These are phyloP conservation scores for Abrus precatorius DNA, from an alignment of 306 rosid genomes.

Conservation along the genomic window DNA sequence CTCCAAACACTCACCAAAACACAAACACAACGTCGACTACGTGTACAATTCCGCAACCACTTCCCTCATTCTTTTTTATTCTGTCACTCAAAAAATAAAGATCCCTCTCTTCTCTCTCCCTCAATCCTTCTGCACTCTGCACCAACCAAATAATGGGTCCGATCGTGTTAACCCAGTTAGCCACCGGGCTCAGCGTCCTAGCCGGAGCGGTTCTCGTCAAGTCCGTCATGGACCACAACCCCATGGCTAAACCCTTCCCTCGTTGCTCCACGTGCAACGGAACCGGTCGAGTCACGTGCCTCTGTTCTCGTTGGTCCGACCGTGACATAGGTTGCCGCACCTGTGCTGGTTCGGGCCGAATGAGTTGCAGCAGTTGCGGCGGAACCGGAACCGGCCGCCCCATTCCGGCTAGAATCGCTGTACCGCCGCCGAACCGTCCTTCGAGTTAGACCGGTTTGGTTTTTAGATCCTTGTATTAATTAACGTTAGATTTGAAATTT, in stretches of 20 bases:
- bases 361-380: constrained; percentile 75
- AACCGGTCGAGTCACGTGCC: constrained; percentile 73
- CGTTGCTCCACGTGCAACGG: constrained; percentile 77
- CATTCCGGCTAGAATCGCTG: constrained; percentile 61
- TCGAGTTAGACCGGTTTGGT: constrained; percentile 42
- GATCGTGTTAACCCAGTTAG: constrained; percentile 72
- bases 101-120: not conserved
- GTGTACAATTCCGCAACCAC: constrained; percentile 63
- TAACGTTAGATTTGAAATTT: no score
- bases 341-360: constrained; percentile 82
- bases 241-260: constrained; percentile 82
- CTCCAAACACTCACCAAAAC: constrained; percentile 21
- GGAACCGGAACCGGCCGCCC: constrained; percentile 85
- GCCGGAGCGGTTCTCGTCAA: constrained; percentile 82
- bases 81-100: constrained; percentile 13
- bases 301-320: constrained; percentile 86
- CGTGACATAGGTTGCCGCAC: constrained; percentile 76
- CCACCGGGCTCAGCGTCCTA: constrained; percentile 76
- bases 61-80: constrained; percentile 25
- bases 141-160: constrained; percentile 54
- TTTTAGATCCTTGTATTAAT: not conserved
- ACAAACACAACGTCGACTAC: constrained; percentile 49
- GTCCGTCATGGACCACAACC: constrained; percentile 73
- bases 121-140: no score
- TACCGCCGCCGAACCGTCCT: constrained; percentile 56